Evolutionary conservation across 768 basidiomycete genomes (phyloP), one percentile per base, ranked within the genome.

Genomic region (Holtermannia corniformis): DNA sequence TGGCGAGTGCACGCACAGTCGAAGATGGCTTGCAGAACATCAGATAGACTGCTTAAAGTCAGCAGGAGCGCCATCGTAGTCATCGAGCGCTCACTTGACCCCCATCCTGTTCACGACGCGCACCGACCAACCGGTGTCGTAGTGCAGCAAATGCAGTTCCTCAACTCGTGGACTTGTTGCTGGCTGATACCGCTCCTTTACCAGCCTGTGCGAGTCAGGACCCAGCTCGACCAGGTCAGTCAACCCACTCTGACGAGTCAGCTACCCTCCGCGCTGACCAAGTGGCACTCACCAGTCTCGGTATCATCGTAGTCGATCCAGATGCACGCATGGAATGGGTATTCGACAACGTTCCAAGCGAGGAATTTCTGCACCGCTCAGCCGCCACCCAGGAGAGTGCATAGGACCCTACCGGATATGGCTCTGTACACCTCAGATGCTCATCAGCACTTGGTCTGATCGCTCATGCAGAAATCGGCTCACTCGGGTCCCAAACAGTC

Each of bases 401-500:
- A 23, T 49, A 32, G 25, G 11, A 23, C 42, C 61, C 43, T 24
- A 59, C 61, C 2, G 51, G 51, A 42, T 62, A 62, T 21, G 61
- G 56, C 53, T 63, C 62, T 63, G 49, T 16, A 5, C 43, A 11
- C n/a, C 11, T 4, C 28, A 4, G 20, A 23, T 41, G n/a, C 28
- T 21, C 22, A 44, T 47, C n/a, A n/a, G n/a, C n/a, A n/a, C n/a
- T n/a, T n/a, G n/a, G n/a, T n/a, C n/a, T n/a, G n/a, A n/a, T n/a
- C n/a, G n/a, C n/a, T n/a, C n/a, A 22, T n/a, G 11, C 25, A 49
- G 22, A 13, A 47, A 47, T 16, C 3, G 7, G 58, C 62, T 52
- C 49, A 63, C 62, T 66, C 13, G 67, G 67, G 49, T 66, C 64
- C 67, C 67, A 69, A 41, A 62, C 61, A 42, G 50, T 41, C 45